Base-by-base conservation (phyloP, 305 asterid species). In the Fraxinus greggii region DNA sequence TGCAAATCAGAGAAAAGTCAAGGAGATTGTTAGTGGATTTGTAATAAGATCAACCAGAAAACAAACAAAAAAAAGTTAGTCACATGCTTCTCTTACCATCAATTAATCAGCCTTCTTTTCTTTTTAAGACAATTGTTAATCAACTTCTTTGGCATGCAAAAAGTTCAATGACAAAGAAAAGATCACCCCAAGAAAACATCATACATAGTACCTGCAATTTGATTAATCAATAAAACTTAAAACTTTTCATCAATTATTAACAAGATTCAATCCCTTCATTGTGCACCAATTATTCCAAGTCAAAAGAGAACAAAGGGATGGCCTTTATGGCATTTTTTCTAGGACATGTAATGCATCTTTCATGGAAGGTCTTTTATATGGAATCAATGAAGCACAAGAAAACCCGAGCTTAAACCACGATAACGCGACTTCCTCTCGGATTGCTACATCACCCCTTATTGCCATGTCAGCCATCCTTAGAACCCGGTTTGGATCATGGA, bases 351-450 rank as follows among this genome's bases (percentile, higher is more conserved):
- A 85, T 56, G 91, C 98, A 78, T 94, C 93, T 87, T 87, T 94
- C 98, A 96, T 96, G 85, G 91, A 75, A 82, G 99, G 99, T 84
- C 99, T 94, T 78, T 92, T 92, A 74, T 86, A 90, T 80, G 99
- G 98, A 74, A 78, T 89, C 91, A 90, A 89, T n/a, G 97, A 93
- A 70, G 97, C 97, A 88, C 98, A 96, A 75, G 91, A 85, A 83
- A 93, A 90, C 15, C 98, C 98, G 59, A 96, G 85, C 89, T 92
- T 91, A 76, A 92, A 93, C 92, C 91, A 93, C 42, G 92, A 93
- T 92, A 93, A 0, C 51, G 81, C 70, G 88, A 85, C 86, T 83
- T 93, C 94, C 88, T 93, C 90, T 35, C 86, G 88, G 7, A 86
- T 89, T 10, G 61, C 91, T 90, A 92, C 90, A 15, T 91, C 98